phyloP scores from a whole-genome alignment of 805 yeast species.

The Candida ascalaphidarum region DNA sequence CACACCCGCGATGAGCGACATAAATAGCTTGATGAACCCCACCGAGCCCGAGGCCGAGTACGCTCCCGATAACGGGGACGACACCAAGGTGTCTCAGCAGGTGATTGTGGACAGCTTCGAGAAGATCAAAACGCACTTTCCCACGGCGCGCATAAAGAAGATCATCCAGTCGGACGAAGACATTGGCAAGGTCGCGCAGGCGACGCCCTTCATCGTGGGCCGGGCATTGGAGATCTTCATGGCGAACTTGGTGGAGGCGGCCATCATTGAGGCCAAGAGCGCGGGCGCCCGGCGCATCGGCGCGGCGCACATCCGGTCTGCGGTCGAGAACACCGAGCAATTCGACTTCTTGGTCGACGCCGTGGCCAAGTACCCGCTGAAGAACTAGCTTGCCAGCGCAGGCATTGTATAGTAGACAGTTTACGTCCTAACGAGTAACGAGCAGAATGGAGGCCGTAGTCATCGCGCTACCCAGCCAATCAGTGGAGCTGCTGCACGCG shows the following conservation, averaged over 20 bases:
- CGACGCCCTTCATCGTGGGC: constrained; percentile 97
- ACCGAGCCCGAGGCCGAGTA: constrained; percentile 4
- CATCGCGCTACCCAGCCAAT: too few relatives aligned
- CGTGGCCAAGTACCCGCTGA: constrained; percentile 51
- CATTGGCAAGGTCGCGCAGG: constrained; percentile 97
- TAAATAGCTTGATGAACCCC: constrained; percentile 18
- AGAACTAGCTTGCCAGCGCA: constrained; percentile 14
- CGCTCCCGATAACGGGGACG: not conserved
- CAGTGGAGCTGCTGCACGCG: too few relatives aligned
- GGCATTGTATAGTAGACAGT: too few relatives aligned
- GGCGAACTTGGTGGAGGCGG: constrained; percentile 79
- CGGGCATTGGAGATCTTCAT: constrained; percentile 88
- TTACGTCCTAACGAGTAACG: too few relatives aligned
- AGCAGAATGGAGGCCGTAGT: too few relatives aligned
- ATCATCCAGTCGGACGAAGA: constrained; percentile 98
- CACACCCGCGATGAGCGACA: constrained; percentile 13
- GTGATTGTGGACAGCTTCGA: constrained; percentile 29
- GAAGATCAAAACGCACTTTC: constrained; percentile 72
- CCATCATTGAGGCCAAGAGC: constrained; percentile 67
- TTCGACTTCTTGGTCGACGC: constrained; percentile 87
- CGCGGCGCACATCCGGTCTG: constrained; percentile 74
- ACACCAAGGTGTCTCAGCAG: constrained; percentile 18
- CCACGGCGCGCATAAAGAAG: constrained; percentile 90
- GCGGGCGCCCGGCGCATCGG: constrained; percentile 74
- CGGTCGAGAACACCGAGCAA: constrained; percentile 78